Conservation (phyloP, 495 filamentous ascomycete species). For the Wilcoxina mikolae region DNA sequence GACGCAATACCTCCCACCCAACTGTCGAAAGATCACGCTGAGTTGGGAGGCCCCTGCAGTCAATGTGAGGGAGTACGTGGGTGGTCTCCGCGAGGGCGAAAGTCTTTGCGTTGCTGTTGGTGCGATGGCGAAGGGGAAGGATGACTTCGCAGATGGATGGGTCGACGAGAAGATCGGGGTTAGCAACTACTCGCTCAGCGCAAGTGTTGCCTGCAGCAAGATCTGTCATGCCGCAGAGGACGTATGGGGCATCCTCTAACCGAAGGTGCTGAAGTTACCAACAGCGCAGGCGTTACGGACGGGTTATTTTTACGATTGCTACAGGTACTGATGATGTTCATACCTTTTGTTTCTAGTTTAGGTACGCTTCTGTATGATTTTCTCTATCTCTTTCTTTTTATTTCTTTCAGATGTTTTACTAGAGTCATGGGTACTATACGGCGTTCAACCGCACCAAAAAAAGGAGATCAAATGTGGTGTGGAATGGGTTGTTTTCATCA, state of each 20-base stretch:
- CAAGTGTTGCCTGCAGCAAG: slow-evolving; percentile 95
- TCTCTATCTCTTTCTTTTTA: too few species aligned
- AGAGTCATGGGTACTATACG: too few species aligned
- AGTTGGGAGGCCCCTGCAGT: slow-evolving; percentile 82
- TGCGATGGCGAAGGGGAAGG: slow-evolving; percentile 91
- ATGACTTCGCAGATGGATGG: slow-evolving; percentile 86
- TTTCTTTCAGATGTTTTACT: too few species aligned
- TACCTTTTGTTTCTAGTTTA: too few species aligned
- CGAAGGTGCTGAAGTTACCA: too few species aligned
- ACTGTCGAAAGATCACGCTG: slow-evolving; percentile 92
- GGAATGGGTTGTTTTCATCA: too few species aligned
- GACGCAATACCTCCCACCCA: slow-evolving; percentile 86
- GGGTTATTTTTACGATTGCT: too few species aligned
- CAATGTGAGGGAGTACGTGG: slow-evolving; percentile 75
- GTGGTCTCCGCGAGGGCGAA: slow-evolving; percentile 59
- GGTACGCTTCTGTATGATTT: too few species aligned
- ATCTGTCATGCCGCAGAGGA: slow-evolving; percentile 98
- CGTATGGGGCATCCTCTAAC: slow-evolving; percentile 83
- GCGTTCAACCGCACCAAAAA: too few species aligned
- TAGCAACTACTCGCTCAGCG: slow-evolving; percentile 92
- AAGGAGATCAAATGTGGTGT: too few species aligned
- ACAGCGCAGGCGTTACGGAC: too few species aligned
- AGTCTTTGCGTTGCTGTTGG: slow-evolving; percentile 96
- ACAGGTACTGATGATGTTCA: too few species aligned
- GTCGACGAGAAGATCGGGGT: slow-evolving; percentile 97